Percentiles rank a stretch among this genome's conserved stretches.
Conservation (phyloP, 2,329 filamentous ascomycete species). For the Pestalotiopsis sp. region DNA sequence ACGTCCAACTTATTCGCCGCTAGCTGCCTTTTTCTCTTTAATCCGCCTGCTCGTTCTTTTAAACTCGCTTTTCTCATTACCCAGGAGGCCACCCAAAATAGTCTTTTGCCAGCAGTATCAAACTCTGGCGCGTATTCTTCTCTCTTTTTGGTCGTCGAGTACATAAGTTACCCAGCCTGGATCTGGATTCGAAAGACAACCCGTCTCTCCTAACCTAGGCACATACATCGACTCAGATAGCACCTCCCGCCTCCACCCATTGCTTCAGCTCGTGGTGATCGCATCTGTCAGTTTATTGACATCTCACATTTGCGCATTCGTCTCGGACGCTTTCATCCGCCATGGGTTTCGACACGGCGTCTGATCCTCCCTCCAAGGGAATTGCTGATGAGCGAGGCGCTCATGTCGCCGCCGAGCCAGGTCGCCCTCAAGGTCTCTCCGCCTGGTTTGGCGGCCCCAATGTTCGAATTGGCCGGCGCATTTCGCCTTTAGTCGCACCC, state of each 20-base stretch:
- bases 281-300: background rate
- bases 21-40: background rate
- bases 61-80: background rate
- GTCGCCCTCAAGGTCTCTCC: slow-evolving; percentile 37
- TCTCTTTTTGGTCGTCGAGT: background rate
- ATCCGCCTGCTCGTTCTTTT: background rate
- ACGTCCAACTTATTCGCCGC: background rate
- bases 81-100: background rate
- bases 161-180: background rate
- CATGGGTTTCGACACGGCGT: slow-evolving; percentile 24
- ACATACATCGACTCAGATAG: background rate
- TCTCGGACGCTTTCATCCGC: background rate
- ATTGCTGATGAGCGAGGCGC: slow-evolving; percentile 47
- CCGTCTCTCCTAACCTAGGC: background rate
- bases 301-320: background rate
- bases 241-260: background rate
- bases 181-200: background rate
- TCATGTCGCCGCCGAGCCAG: slow-evolving; percentile 55
- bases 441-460: slow-evolving; percentile 39
- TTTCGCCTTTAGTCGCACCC: slow-evolving; percentile 42
- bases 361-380: slow-evolving; percentile 18
- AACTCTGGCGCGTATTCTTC: background rate
- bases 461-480: slow-evolving; percentile 52
- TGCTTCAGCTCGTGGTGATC: background rate
- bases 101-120: background rate